Evolutionary conservation across 371 early-diverging fungal genomes (phyloP).

Genomic region (Mucor saturninus): DNA sequence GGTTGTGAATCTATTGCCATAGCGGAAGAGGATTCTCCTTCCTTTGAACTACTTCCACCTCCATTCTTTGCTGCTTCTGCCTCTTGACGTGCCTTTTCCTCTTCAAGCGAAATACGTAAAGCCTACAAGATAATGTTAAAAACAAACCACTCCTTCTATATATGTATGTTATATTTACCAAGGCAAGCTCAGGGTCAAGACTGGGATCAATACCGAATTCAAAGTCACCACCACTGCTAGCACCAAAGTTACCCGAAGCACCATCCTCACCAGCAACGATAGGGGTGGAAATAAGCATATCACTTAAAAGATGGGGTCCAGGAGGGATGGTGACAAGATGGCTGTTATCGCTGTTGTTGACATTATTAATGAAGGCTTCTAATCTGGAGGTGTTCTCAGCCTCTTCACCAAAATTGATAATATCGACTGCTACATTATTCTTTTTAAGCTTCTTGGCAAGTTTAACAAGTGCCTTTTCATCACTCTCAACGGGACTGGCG

Average conservation of each 20-base stretch:
- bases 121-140: constrained; percentile 56
- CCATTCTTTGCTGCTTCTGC: constrained; percentile 61
- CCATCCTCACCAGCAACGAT: constrained; percentile 88
- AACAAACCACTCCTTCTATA: background rate
- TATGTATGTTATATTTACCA: constrained; percentile 55
- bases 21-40: constrained; percentile 46
- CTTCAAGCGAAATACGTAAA: constrained; percentile 94
- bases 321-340: constrained; percentile 95
- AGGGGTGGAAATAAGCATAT: constrained; percentile 85
- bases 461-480: constrained; percentile 86
- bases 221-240: constrained; percentile 71
- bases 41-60: constrained; percentile 28
- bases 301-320: constrained; percentile 93
- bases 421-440: constrained; percentile 95
- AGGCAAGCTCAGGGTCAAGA: constrained; percentile 94
- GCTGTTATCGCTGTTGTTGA: constrained; percentile 84
- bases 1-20: constrained; percentile 54
- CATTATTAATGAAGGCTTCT: constrained; percentile 88
- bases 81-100: constrained; percentile 93
- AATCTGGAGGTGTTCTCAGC: constrained; percentile 87
- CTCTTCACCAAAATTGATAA: constrained; percentile 98
- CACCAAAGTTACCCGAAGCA: constrained; percentile 63
- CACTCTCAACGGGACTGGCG: constrained; percentile 84
- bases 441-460: constrained; percentile 96
- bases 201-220: constrained; percentile 97